Base-by-base conservation (phyloP, 108 stramenopile genomes). In the Mediolabrus comicus region DNA sequence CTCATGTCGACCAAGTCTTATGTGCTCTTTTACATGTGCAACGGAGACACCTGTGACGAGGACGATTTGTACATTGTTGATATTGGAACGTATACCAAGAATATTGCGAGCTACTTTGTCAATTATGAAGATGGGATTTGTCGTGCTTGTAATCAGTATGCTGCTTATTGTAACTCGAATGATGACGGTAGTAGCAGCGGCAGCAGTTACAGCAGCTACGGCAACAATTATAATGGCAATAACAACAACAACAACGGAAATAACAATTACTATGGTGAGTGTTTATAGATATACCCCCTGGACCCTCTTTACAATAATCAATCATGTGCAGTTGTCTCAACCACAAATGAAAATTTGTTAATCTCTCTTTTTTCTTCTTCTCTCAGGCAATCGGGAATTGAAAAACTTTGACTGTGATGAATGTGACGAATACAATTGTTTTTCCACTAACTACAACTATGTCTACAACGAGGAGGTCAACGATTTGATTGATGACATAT, bases 21-120 rank as follows among this genome's bases (percentile, higher is more conserved):
- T 67, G 81, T 89, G 19, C 16, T 84, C 10, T 89, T 89, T 72
- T 75, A 86, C 54, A 75, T 83, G 6, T 85, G 85, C 65, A 31
- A 84, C 53, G 72, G 67, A 3, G 71, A 61, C 14, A 51, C 80
- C 51, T 85, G 84, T 69, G 72, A 65, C 32, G 85, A 86, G 59
- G 81, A 78, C 34, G 77, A 78, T 59, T 16, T 70, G 27, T 85
- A 82, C 82, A 71, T 86, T 59, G 69, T 86, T 26, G 84, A 86
- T 58, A 52, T 89, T 41, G 62, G 58, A 9, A 78, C 84, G 0
- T 89, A 73, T 69, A 69, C 86, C 69, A 53, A 38, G n/a, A 74
- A 79, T 31, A 62, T 83, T 32, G 83, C 73, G 11, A 62, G 60
- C 56, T 85, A 81, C 65, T 63, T 75, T 16, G 77, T 78, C 17